Base-by-base conservation (phyloP, 192 early-diverging fungal species). In the Backusella morwellensis region DNA sequence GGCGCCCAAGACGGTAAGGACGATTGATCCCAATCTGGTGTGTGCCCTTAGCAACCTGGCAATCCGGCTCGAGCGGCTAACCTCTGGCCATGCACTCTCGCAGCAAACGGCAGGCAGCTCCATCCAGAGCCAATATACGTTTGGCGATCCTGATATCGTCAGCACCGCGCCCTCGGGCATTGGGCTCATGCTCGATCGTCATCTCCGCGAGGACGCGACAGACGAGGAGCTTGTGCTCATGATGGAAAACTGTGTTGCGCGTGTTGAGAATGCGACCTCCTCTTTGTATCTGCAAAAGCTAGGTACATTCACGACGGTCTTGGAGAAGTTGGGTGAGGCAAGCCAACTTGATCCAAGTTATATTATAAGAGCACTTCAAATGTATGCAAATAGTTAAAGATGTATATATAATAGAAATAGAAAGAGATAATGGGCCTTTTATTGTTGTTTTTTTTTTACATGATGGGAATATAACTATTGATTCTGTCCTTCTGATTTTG, bases 401-500 rank as follows among this genome's bases (percentile, higher is more conserved):
- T n/a, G 26, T 23, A 9, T 12, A 26, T 9, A 59, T 3, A 59
- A 59, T 8, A 59, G 54, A 59, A 9, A 59, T 23, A 59, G 21
- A 56, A 23, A 26, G 7, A 56, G 21, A 26, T 4, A 3, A n/a
- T 26, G 11, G 11, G 12, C 9, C 23, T 9, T 44, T 44, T 44
- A 12, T 44, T 44, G 6, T 2, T 11, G 2, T 29, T 21, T 59
- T 59, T 47, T 26, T 42, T 44, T 77, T 73, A 78, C 63, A 78
- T 47, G 15, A 78, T 72, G 42, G 94, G 84, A 52, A 97, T 98
- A 85, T 97, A 99, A 83, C 93, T 95, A 84, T 89, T 92, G 85
- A 99, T 95, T 79, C 94, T 89, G 74, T 97, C 96, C 88, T 96
- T 97, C 81, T 98, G 97, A 74, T 95, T 91, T 86, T 97, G 97